Evolutionary conservation across 2,329 filamentous ascomycete genomes (phyloP).

Genomic region (Fusarium pseudocircinatum): DNA sequence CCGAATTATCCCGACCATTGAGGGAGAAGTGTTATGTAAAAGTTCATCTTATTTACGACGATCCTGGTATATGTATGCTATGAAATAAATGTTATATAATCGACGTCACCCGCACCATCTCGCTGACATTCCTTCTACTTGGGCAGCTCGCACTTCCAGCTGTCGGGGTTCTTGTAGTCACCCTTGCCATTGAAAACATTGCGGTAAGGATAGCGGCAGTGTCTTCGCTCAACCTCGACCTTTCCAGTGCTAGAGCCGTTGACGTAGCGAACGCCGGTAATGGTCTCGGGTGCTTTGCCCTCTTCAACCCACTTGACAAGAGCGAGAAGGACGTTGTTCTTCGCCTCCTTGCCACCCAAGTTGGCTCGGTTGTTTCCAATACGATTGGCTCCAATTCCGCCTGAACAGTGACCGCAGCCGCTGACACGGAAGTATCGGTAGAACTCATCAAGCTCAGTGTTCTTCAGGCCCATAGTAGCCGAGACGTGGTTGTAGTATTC

Average conservation of each 20-base stretch:
- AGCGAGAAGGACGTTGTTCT: conserved; percentile 58
- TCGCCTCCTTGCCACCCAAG: conserved; percentile 41
- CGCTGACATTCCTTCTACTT: not conserved
- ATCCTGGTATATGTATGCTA: conserved; percentile 1
- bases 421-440: conserved; percentile 63
- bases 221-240: conserved; percentile 25
- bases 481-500: conserved; percentile 42
- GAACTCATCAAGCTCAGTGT: conserved; percentile 55
- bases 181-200: conserved; percentile 11
- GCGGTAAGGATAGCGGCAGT: conserved; percentile 26
- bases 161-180: conserved; percentile 6
- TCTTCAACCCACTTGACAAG: conserved; percentile 61
- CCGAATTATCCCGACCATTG: not conserved
- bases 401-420: conserved; percentile 59
- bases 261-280: conserved; percentile 47
- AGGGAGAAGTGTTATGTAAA: not conserved
- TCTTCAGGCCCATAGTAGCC: conserved; percentile 40
- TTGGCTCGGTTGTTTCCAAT: conserved; percentile 44
- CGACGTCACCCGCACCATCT: not conserved
- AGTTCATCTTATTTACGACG: conserved; percentile 9
- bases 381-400: conserved; percentile 55
- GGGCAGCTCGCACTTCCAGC: conserved; percentile 18
- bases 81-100: conserved; percentile 8
- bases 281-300: conserved; percentile 53
- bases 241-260: conserved; percentile 6